phyloP scores from a whole-genome alignment of 2,329 filamentous ascomycete genomes.

The Clarireedia hainanense region DNA sequence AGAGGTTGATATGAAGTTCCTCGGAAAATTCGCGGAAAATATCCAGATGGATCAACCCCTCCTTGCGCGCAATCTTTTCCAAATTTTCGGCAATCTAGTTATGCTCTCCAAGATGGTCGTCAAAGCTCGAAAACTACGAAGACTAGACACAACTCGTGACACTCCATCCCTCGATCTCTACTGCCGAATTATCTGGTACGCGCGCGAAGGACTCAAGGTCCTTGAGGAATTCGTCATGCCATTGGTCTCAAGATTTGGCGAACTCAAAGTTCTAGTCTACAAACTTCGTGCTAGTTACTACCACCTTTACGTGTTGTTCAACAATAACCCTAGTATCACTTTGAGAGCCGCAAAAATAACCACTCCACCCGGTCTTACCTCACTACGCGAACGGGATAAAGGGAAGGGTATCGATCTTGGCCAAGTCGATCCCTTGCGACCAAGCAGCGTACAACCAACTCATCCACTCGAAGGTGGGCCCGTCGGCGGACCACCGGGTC shows the following conservation, averaged over 20 bases:
- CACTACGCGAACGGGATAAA: slow-evolving; percentile 25
- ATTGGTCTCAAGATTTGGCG: slow-evolving; percentile 68
- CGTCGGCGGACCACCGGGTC: slow-evolving; percentile 35
- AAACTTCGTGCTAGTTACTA: slow-evolving; percentile 93
- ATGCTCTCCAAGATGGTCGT: slow-evolving; percentile 79
- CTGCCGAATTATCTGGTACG: slow-evolving; percentile 90
- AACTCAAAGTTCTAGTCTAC: slow-evolving; percentile 82
- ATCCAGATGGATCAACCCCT: slow-evolving; percentile 72
- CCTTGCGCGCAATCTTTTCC: slow-evolving; percentile 77
- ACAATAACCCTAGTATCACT: slow-evolving; percentile 72
- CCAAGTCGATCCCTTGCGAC: slow-evolving; percentile 17
- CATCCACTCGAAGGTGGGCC: slow-evolving; percentile 34
- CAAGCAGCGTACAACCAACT: slow-evolving; percentile 28
- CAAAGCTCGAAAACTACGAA: slow-evolving; percentile 73
- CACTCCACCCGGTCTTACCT: slow-evolving; percentile 32
- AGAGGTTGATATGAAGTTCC: slow-evolving; percentile 94
- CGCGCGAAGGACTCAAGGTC: slow-evolving; percentile 81
- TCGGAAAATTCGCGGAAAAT: slow-evolving; percentile 77
- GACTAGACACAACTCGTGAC: slow-evolving; percentile 69
- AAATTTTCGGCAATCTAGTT: slow-evolving; percentile 83
- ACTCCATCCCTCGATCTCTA: slow-evolving; percentile 78
- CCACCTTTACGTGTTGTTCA: slow-evolving; percentile 93
- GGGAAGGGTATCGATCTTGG: slow-evolving; percentile 23
- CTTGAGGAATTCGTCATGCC: slow-evolving; percentile 83
- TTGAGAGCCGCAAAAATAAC: slow-evolving; percentile 27